Percentiles rank a stretch among this genome's conserved stretches.
phyloP scores from a whole-genome alignment of 1,284 basidiomycete genomes.

The Wallemia hederae region DNA sequence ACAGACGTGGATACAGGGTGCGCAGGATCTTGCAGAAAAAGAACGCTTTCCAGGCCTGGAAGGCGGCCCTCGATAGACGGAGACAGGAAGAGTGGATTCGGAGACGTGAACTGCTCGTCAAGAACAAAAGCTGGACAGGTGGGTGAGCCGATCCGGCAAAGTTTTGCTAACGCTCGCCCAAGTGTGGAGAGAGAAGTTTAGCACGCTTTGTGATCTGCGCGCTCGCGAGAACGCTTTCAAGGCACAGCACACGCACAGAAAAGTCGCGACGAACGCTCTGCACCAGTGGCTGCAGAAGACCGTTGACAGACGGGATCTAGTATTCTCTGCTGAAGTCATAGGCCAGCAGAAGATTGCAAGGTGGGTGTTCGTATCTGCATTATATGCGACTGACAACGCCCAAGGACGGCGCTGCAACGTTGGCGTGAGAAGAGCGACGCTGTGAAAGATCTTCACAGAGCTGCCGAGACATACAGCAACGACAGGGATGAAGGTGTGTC shows the following conservation, averaged over 20 bases:
- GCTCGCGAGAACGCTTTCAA: neutral
- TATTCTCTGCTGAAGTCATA: neutral
- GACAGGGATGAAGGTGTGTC: too few relatives aligned
- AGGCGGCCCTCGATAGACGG: neutral
- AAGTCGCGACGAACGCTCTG: neutral
- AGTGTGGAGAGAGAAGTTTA: neutral
- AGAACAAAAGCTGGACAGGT: neutral
- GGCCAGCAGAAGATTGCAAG: neutral
- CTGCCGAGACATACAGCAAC: too few relatives aligned
- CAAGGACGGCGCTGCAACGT: neutral
- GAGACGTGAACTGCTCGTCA: neutral
- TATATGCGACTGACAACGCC: neutral
- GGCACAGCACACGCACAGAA: neutral
- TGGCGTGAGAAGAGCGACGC: too few relatives aligned
- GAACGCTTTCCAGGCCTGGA: neutral
- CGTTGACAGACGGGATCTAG: neutral
- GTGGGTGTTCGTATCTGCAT: neutral
- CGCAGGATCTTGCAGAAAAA: neutral
- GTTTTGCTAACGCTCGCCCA: too few relatives aligned
- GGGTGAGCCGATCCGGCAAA: too few relatives aligned
- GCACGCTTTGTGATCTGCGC: neutral
- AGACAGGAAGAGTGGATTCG: neutral
- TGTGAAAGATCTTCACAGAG: too few relatives aligned
- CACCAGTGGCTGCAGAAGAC: neutral
- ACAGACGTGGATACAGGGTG: neutral